Evolutionary conservation across 139 green algal genomes (phyloP), one percentile per base, ranked within the genome.

Genomic region (Dunaliella sp.): DNA sequence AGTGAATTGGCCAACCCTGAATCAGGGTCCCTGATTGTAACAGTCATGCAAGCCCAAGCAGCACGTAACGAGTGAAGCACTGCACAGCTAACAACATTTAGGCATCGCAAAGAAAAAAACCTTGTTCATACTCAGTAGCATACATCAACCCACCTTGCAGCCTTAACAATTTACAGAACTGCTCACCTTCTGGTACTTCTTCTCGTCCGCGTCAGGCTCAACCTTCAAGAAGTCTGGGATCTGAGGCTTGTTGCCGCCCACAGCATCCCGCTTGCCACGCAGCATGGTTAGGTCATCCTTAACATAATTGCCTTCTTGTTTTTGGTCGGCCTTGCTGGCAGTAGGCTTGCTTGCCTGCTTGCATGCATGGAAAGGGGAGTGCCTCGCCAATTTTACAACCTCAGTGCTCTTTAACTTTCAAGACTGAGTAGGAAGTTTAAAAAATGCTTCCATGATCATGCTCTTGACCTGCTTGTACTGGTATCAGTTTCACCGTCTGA

Each of bases 191-290:
- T 31, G 12, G 26, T 79, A 85, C 30, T 32, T 72, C 32, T 83
- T 82, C 12, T 74, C 58, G 65, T 90, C n/a, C 58, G 87, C 86
- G 2, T 84, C 77, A 1, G 86, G 86, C 48, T 88, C 81, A 3
- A 92, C 33, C 22, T 59, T 85, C 30, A 90, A 72, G 59, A 88
- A 88, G 81, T 87, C 85, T 0, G 89, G 89, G 65, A 92, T 89
- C 2, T 57, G 48, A 26, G 48, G 48, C 48, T 65, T 65, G 7
- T 65, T 65, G 48, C 16, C 16, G 48, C 16, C 7, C 48, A 65
- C 48, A 16, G 48, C 48, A 16, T 65, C 48, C 16, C 48, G 48
- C 48, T 65, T 7, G 7, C 48, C 48, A 7, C 48, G 7, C 7
- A 65, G 48, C 48, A 65, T 65, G 7, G 48, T n/a, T n/a, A n/a